Percentiles rank a stretch among this genome's conserved stretches.
Conservation (phyloP, 192 early-diverging fungal genomes). For the Diversispora eburnea region DNA sequence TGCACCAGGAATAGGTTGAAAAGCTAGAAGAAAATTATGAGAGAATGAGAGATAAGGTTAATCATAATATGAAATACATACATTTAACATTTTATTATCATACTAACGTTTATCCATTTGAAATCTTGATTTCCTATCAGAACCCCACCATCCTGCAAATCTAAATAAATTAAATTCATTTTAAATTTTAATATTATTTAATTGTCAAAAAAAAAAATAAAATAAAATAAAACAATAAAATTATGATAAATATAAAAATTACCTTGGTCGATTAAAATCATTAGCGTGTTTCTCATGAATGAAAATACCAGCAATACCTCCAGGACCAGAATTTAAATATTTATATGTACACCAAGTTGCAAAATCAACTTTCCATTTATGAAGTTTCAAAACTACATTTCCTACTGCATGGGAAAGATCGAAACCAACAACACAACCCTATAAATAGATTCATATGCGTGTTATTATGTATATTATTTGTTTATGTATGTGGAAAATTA, state of each 20-base stretch:
- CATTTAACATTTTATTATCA: neutral
- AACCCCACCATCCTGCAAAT: slow-evolving; percentile 93
- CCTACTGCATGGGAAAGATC: slow-evolving; percentile 96
- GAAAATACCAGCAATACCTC: slow-evolving; percentile 89
- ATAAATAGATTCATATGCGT: neutral
- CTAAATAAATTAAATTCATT: slow-evolving; percentile 33
- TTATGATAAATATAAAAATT: slow-evolving; percentile 18
- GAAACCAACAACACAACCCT: slow-evolving; percentile 89
- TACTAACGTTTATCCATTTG: slow-evolving; percentile 72
- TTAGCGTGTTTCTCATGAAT: slow-evolving; percentile 81
- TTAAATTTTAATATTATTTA: neutral
- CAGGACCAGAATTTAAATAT: slow-evolving; percentile 97
- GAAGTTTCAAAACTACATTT: slow-evolving; percentile 82
- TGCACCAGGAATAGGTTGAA: slow-evolving; percentile 77
- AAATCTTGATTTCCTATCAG: slow-evolving; percentile 78
- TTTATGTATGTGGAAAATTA: neutral
- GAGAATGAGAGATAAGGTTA: neutral
- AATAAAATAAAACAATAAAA: neutral
- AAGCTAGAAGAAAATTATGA: slow-evolving; percentile 33
- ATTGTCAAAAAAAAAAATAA: neutral
- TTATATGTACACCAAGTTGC: slow-evolving; percentile 99
- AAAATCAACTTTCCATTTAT: slow-evolving; percentile 97
- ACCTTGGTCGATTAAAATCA: slow-evolving; percentile 54
- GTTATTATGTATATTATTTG: neutral
- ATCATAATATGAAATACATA: neutral